Evolutionary conservation across 2,329 filamentous ascomycete genomes (phyloP), one percentile per base, ranked within the genome.

Genomic region (Chaetomium sp.): DNA sequence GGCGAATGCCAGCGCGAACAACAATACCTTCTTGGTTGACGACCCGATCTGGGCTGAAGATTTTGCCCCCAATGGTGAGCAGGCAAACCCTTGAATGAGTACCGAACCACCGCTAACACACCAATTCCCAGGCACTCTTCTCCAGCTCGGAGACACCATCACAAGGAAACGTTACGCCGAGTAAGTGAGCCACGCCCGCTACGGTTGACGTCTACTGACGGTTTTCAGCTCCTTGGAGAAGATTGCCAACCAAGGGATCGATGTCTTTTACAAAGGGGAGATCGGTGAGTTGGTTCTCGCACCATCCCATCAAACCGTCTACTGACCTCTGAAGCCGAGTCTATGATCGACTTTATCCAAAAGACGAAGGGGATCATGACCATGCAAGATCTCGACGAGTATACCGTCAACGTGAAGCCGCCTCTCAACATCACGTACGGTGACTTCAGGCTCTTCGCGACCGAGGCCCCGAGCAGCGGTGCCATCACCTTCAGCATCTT

Each of bases 21-120:
- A 65, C 47, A 5, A 72, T 57, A 80, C 92, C 70, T 97, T 96
- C 72, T 78, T 97, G 0, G 79, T 87, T 0, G 82, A 90, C 3
- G 87, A 97, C 63, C 87, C 90, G 0, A 85, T 87, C 3, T 98
- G 92, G 90, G 92, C 93, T 0, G 76, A 90, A 56, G 94, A 97
- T 74, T 97, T 97, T 78, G 93, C 92, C 2, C 92, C 92, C 0
- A 87, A 93, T 66, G 94, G 81, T 80, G 63, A 57, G 69, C 42
- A 9, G 25, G 0, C 19, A 42, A 12, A 53, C 2, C 19, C 9
- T 6, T 6, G 27, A 6, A 13, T 27, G 33, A 6, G 21, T 21
- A 7, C 3, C 2, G 4, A 25, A 8, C n/a, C 33, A 45, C 45
- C 2, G 8, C 29, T 57, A 12, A n/a, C 25, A n/a, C 25, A 21